Percentiles rank a stretch among this genome's conserved stretches.
phyloP scores from a whole-genome alignment of 768 basidiomycete species.

The Lanmaoa pseudosensibilis region DNA sequence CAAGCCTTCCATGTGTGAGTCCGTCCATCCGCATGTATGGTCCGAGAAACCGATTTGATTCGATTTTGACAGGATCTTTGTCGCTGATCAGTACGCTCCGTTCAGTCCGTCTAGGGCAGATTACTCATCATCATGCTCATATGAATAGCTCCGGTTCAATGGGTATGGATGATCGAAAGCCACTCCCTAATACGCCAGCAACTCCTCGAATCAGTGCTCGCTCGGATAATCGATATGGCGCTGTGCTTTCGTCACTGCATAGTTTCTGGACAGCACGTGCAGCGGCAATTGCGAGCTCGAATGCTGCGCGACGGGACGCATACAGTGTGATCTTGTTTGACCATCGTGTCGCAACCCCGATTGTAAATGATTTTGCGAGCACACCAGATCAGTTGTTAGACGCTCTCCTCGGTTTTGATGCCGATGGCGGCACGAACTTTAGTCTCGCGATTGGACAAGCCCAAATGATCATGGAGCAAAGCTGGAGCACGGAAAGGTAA shows the following conservation, averaged over 20 bases:
- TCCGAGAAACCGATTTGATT: background rate
- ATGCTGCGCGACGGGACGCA: constrained; percentile 45
- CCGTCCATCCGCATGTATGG: background rate
- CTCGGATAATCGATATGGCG: constrained; percentile 53
- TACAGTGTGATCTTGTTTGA: constrained; percentile 57
- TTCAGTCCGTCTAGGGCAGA: background rate
- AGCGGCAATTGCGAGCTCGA: constrained; percentile 31
- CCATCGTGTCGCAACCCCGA: constrained; percentile 9
- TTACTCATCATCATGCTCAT: background rate
- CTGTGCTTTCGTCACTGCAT: constrained; percentile 55
- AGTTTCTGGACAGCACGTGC: constrained; percentile 57
- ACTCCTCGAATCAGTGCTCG: constrained; percentile 37
- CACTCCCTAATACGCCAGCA: constrained; percentile 45
- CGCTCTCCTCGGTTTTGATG: constrained; percentile 32
- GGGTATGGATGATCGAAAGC: constrained; percentile 40
- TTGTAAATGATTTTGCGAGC: constrained; percentile 49
- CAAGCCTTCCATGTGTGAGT: constrained; percentile 63
- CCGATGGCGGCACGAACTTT: constrained; percentile 45
- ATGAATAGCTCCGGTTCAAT: constrained; percentile 52
- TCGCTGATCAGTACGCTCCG: constrained; percentile 45
- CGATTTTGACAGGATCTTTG: constrained; percentile 44
- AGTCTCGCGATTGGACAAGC: constrained; percentile 39
- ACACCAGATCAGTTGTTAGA: constrained; percentile 46
- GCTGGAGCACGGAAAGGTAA: constrained; percentile 55
- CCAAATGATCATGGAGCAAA: constrained; percentile 39